Conservation (phyloP, 306 rosid species). For the Gastrolobium villosum region DNA sequence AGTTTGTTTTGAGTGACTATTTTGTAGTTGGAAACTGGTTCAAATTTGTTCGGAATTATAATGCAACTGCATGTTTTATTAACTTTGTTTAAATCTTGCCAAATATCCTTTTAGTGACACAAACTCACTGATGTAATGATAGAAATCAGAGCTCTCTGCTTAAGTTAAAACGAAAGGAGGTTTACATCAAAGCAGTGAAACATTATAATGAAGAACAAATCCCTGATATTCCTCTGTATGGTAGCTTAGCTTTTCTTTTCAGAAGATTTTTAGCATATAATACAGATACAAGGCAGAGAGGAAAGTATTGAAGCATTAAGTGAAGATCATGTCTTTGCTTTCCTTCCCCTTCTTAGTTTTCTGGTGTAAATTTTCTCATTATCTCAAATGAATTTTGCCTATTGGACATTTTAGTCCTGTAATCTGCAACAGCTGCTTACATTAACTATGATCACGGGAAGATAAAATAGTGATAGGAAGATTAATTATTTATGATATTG, state of each 20-base stretch:
- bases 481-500: not conserved
- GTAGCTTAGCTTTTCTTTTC: not conserved
- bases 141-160: not conserved
- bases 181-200: slow-evolving; percentile 36
- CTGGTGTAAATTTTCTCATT: not conserved
- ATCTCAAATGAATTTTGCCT: not conserved
- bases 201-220: not conserved
- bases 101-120: slow-evolving; percentile 16
- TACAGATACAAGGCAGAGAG: not conserved
- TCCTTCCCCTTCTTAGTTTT: not conserved
- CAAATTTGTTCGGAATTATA: slow-evolving; percentile 12
- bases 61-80: slow-evolving; percentile 6
- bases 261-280: not conserved
- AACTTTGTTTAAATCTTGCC: slow-evolving; percentile 19
- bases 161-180: not conserved
- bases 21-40: slow-evolving; percentile 43
- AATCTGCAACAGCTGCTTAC: not conserved
- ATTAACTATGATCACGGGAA: not conserved
- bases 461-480: not conserved
- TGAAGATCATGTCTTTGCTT: not conserved
- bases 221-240: not conserved
- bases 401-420: not conserved
- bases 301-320: not conserved
- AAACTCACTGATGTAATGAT: not conserved
- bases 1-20: slow-evolving; percentile 34